Conservation (phyloP, 225 moss, liverwort and hornwort genomes). For the Bryum argenteum region DNA sequence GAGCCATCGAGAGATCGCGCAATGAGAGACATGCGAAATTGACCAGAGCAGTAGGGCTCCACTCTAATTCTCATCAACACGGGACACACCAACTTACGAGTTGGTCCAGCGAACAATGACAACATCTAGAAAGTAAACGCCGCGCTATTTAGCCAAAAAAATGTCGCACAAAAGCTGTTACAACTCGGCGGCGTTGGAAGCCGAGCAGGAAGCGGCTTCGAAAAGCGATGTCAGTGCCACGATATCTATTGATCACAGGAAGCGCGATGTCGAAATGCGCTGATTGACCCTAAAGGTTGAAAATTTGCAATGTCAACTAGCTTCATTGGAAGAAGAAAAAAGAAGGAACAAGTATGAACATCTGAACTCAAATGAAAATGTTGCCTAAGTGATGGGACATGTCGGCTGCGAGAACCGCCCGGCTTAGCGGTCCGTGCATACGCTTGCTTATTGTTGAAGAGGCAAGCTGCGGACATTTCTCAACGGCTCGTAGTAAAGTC, state of each 20-base stretch:
- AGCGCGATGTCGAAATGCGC: conserved; percentile 40
- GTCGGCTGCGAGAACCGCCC: too few species aligned
- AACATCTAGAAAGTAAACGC: conserved; percentile 15
- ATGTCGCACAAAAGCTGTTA: conserved; percentile 46
- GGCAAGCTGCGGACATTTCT: conserved; percentile 46
- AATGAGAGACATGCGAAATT: too few species aligned
- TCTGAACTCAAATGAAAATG: too few species aligned
- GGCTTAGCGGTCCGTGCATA: conserved; percentile 21
- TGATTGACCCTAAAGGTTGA: conserved; percentile 37
- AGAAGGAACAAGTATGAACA: too few species aligned
- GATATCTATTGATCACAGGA: too few species aligned
- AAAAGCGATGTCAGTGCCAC: too few species aligned
- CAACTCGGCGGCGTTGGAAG: conserved; percentile 53
- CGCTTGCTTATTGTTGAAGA: conserved; percentile 46
- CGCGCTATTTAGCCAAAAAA: conserved; percentile 38
- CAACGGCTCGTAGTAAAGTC: conserved; percentile 49
- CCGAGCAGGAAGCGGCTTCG: too few species aligned
- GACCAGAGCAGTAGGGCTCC: too few species aligned
- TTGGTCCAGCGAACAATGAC: not conserved
- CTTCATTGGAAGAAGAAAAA: conserved; percentile 44
- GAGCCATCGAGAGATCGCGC: too few species aligned
- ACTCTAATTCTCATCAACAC: too few species aligned
- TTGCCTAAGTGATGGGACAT: too few species aligned
- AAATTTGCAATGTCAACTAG: conserved; percentile 54
- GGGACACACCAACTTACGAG: too few species aligned